Conservation (phyloP, 2,329 filamentous ascomycete species). For the Alternaria angustiovoidea region DNA sequence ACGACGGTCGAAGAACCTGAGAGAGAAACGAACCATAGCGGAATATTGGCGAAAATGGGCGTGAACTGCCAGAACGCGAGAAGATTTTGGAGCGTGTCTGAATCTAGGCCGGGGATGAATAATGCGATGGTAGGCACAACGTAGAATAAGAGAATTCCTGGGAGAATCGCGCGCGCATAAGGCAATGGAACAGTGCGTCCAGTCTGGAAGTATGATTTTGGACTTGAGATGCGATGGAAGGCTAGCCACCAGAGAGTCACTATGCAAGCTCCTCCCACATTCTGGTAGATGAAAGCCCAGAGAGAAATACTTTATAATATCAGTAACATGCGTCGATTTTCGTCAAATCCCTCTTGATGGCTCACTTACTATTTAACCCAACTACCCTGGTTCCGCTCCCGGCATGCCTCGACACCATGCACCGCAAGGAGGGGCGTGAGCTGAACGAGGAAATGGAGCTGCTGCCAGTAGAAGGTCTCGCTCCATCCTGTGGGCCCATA, state of each 20-base stretch:
- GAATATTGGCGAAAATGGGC: conserved; percentile 23
- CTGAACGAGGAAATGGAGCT: conserved; percentile 25
- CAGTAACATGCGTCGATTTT: background rate
- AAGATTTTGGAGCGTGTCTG: conserved; percentile 11
- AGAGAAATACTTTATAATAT: conserved; percentile 15
- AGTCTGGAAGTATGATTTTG: conserved; percentile 22
- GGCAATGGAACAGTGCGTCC: conserved; percentile 22
- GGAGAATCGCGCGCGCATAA: conserved; percentile 24
- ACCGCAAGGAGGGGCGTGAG: conserved; percentile 14
- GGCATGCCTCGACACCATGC: conserved; percentile 26
- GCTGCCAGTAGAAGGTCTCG: conserved; percentile 27
- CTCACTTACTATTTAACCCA: conserved; percentile 30
- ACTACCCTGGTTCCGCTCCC: conserved; percentile 21
- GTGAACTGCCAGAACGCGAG: conserved; percentile 27
- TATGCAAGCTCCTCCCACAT: conserved; percentile 22
- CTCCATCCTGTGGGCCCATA: conserved; percentile 19
- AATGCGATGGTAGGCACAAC: conserved; percentile 23
- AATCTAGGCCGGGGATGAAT: conserved; percentile 11
- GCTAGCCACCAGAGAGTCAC: conserved; percentile 24
- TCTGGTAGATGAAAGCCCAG: conserved; percentile 24
- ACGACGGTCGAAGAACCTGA: conserved; percentile 11
- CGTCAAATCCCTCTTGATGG: background rate
- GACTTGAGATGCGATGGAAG: conserved; percentile 16
- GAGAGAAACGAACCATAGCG: conserved; percentile 23
- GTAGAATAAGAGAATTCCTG: conserved; percentile 18